Evolutionary conservation across 192 early-diverging fungal species (phyloP).

Genomic region (Cladochytrium replicatum): DNA sequence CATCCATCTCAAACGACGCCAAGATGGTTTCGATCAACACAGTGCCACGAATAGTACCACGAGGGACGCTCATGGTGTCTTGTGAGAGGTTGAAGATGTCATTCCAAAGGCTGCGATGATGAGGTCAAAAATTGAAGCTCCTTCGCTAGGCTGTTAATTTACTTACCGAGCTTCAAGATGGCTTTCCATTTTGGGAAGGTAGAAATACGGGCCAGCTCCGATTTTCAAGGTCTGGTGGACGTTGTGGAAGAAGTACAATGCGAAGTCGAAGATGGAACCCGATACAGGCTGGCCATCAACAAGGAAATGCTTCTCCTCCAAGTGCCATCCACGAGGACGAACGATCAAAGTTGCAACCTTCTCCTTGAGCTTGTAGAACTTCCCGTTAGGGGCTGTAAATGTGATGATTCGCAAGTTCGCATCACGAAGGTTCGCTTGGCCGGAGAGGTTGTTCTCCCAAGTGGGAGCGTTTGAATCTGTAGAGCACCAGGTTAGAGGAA

Average conservation of each 20-base stretch:
- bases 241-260: conserved; percentile 98
- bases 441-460: conserved; percentile 86
- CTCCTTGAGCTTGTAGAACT: conserved; percentile 85
- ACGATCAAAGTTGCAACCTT: conserved; percentile 87
- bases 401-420: conserved; percentile 79
- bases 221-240: conserved; percentile 67
- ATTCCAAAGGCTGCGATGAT: conserved; percentile 75
- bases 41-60: conserved; percentile 93
- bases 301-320: conserved; percentile 92
- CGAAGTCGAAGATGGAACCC: conserved; percentile 98
- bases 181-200: conserved; percentile 98
- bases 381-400: conserved; percentile 82
- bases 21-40: conserved; percentile 97
- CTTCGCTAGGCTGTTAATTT: not conserved
- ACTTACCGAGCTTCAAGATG: conserved; percentile 75
- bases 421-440: conserved; percentile 91
- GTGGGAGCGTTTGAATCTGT: conserved; percentile 92
- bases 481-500: conserved; percentile 4
- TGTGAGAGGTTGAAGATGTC: conserved; percentile 93
- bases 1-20: conserved; percentile 97
- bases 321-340: conserved; percentile 96
- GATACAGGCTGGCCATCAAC: conserved; percentile 87
- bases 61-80: conserved; percentile 78
- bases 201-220: conserved; percentile 96
- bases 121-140: not conserved